Conservation (phyloP, 805 yeast species). For the Blastobotrys americana region DNA sequence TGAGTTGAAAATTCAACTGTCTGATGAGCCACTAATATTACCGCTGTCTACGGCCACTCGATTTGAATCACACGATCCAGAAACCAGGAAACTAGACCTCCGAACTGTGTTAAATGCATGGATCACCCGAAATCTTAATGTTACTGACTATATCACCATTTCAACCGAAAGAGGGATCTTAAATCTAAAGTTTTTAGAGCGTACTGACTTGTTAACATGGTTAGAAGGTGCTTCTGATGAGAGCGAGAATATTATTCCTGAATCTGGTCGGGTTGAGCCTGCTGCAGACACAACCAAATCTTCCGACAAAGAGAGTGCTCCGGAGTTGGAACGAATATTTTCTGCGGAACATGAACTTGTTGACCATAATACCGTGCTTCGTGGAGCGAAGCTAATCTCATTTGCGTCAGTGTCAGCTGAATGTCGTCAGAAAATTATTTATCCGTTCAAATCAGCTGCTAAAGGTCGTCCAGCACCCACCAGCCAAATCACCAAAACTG, state of each 20-base stretch:
- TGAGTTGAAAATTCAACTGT: conserved; percentile 26
- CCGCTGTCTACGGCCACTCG: conserved; percentile 45
- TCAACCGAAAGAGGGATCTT: conserved; percentile 59
- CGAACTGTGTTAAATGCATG: conserved; percentile 69
- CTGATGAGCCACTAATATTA: conserved; percentile 16
- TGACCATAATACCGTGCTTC: conserved; percentile 37
- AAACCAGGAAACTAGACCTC: conserved; percentile 31
- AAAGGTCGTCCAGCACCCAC: not conserved
- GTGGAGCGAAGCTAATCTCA: conserved; percentile 32
- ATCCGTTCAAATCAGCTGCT: not conserved
- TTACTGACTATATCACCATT: conserved; percentile 72
- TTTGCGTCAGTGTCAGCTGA: conserved; percentile 32
- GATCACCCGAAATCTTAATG: conserved; percentile 62
- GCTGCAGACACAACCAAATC: conserved; percentile 8
- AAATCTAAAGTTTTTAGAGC: conserved; percentile 74
- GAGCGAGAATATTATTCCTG: conserved; percentile 43
- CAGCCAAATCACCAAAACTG: not conserved
- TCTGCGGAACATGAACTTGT: conserved; percentile 37
- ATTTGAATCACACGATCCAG: conserved; percentile 32
- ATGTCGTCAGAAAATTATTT: conserved; percentile 27
- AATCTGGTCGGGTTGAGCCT: conserved; percentile 11
- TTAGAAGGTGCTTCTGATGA: conserved; percentile 59
- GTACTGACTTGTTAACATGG: conserved; percentile 80
- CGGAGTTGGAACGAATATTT: conserved; percentile 42
- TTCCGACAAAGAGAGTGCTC: conserved; percentile 21